phyloP scores from a whole-genome alignment of 2,329 filamentous ascomycete genomes.

The Penicillium sclerotigenum region DNA sequence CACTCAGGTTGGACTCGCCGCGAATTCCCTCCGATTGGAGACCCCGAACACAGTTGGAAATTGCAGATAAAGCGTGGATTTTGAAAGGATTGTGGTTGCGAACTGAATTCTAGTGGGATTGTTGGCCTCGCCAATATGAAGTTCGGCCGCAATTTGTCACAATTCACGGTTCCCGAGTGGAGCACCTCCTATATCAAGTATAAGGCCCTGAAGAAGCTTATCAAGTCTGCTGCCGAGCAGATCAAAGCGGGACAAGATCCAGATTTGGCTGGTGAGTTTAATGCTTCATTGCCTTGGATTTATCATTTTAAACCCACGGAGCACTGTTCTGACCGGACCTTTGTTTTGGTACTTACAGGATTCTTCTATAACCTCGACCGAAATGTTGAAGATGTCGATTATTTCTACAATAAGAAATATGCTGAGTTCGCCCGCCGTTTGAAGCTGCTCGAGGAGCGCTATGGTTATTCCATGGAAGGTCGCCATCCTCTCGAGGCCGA shows the following conservation, averaged over 20 bases:
- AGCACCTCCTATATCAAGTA: constrained; percentile 51
- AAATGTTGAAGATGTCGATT: constrained; percentile 94
- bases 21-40: background rate
- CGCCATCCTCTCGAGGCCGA: constrained; percentile 75
- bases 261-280: constrained; percentile 80
- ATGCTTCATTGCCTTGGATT: constrained; percentile 6
- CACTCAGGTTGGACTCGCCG: constrained; percentile 13
- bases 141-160: constrained; percentile 49
- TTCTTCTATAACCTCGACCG: constrained; percentile 97
- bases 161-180: constrained; percentile 53
- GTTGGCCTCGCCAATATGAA: constrained; percentile 41
- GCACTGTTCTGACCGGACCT: constrained; percentile 21
- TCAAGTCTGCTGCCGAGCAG: constrained; percentile 70
- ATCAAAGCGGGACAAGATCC: constrained; percentile 69
- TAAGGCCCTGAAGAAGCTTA: constrained; percentile 77
- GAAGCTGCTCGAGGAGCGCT: constrained; percentile 81
- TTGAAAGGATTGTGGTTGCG: background rate
- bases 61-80: background rate
- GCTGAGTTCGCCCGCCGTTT: constrained; percentile 78
- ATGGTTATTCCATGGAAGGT: constrained; percentile 69
- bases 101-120: background rate
- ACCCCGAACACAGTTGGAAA: background rate
- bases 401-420: constrained; percentile 96
- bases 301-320: constrained; percentile 3
- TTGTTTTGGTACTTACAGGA: constrained; percentile 53